phyloP scores from a whole-genome alignment of 1,139 yeast genomes.

The Nakaseomyces delphensis region DNA sequence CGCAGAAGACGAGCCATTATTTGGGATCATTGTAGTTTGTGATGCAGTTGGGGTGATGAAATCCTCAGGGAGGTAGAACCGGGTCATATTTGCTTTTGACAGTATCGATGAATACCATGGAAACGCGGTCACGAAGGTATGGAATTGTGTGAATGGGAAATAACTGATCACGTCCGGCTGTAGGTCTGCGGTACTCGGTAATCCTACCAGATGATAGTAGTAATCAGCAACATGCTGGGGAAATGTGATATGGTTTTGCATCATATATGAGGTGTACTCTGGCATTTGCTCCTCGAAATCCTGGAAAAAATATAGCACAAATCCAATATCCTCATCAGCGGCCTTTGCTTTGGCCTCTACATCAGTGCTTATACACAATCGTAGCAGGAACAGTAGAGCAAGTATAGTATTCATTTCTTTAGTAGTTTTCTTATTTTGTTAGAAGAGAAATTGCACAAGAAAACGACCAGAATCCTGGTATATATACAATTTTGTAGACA shows the following conservation, averaged over 20 bases:
- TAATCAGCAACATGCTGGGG: conserved; percentile 29
- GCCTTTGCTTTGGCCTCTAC: conserved; percentile 20
- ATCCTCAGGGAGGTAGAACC: conserved; percentile 35
- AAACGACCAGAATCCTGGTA: too few species aligned
- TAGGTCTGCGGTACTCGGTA: conserved; percentile 21
- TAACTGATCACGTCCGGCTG: conserved; percentile 29
- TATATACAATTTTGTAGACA: too few species aligned
- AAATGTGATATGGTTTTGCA: conserved; percentile 21
- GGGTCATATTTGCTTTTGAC: conserved; percentile 29
- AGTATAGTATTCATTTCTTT: background rate
- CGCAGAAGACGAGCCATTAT: background rate
- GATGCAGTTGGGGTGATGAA: conserved; percentile 19
- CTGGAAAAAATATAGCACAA: conserved; percentile 28
- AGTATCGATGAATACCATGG: conserved; percentile 38
- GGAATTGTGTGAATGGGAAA: conserved; percentile 39
- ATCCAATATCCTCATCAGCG: conserved; percentile 26
- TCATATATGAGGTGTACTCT: conserved; percentile 32
- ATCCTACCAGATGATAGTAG: conserved; percentile 18
- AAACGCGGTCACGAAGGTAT: conserved; percentile 36
- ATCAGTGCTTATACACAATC: background rate
- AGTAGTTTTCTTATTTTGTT: too few species aligned
- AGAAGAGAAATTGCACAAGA: too few species aligned
- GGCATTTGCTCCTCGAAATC: conserved; percentile 26
- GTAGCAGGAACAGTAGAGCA: background rate
- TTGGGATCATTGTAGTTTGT: background rate